Evolutionary conservation across 2,329 filamentous ascomycete genomes (phyloP).

Genomic region (Aspergillus udagawae): DNA sequence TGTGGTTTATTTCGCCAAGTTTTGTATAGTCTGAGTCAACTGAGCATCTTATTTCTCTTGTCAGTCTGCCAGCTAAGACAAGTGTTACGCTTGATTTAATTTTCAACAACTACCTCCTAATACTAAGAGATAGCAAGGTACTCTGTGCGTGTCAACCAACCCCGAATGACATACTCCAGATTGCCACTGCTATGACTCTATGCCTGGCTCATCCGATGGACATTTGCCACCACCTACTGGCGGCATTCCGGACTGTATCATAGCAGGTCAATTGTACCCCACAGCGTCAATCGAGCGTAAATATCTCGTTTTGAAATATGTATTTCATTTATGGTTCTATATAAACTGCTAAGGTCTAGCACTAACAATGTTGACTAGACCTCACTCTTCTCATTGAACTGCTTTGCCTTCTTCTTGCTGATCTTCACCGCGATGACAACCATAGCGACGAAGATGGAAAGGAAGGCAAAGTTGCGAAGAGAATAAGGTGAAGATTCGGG

Average conservation of each 20-base stretch:
- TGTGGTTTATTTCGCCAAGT: not conserved
- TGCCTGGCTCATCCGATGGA: not conserved
- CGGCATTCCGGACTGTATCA: not conserved
- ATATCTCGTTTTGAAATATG: not conserved
- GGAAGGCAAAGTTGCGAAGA: conserved; percentile 11
- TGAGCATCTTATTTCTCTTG: not conserved
- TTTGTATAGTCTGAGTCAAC: not conserved
- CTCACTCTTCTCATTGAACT: conserved; percentile 13
- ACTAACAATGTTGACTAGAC: conserved; percentile 4
- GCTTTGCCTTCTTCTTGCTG: conserved; percentile 8
- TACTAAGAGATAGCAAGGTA: not conserved
- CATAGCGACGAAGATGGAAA: conserved; percentile 17
- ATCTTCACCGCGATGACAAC: conserved; percentile 13
- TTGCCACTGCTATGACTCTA: not conserved
- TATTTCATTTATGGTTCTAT: not conserved
- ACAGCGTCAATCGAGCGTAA: not conserved
- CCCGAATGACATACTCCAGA: not conserved
- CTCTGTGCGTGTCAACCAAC: not conserved
- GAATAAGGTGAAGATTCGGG: conserved; percentile 6
- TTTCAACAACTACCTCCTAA: not conserved
- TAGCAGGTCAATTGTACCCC: not conserved
- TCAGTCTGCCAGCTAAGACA: not conserved
- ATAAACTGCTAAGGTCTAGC: not conserved
- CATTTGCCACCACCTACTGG: not conserved
- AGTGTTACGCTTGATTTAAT: not conserved